Evolutionary conservation across 2,329 filamentous ascomycete species (phyloP), one percentile per base, ranked within the genome.

Genomic region (Monosporascus cannonballus): DNA sequence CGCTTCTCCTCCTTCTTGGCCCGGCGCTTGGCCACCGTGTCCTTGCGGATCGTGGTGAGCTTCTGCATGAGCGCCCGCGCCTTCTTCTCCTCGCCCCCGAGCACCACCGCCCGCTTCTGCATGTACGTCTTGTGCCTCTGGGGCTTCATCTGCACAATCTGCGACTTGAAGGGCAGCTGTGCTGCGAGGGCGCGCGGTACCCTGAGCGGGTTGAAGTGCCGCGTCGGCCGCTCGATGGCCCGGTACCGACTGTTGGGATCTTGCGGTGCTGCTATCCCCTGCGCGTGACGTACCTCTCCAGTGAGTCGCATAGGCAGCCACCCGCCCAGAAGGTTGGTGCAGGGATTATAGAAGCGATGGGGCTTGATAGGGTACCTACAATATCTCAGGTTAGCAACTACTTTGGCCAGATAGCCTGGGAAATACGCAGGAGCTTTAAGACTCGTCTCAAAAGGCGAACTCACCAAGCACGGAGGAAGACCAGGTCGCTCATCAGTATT

Each of bases 271-370:
- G 86, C 73, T 46, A 97, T 76, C 56, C 79, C 80, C 69, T 90
- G 74, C 50, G 85, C 89, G 45, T 85, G 85, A 42, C 94, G 90
- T 59, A 99, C 88, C 73, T 96, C 84, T 54, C 94, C 94, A 0
- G 94, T 97, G 39, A 96, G 78, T 24, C 94, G 88, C 94, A 99
- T 99, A 51, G 86, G 85, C 65, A 87, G 83, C 94, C 94, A 97
- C 9, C 75, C 73, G 56, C 89, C 90, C 54, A 97, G 80, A 39
- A 97, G 81, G 71, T 99, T 96, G 54, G 90, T 94, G 51, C 95
- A 92, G 1, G 91, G 89, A 71, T 97, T 96, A 78, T 96, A 96
- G 81, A 96, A 99, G 54, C 92, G 86, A 71, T 91, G 91, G 2
- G 94, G 94, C 66, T 91, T 91, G 71, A 99, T 86, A 9, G 94